Evolutionary conservation across 441 rosid species (phyloP), one percentile per base, ranked within the genome.

Genomic region (Jatropha podagrica): DNA sequence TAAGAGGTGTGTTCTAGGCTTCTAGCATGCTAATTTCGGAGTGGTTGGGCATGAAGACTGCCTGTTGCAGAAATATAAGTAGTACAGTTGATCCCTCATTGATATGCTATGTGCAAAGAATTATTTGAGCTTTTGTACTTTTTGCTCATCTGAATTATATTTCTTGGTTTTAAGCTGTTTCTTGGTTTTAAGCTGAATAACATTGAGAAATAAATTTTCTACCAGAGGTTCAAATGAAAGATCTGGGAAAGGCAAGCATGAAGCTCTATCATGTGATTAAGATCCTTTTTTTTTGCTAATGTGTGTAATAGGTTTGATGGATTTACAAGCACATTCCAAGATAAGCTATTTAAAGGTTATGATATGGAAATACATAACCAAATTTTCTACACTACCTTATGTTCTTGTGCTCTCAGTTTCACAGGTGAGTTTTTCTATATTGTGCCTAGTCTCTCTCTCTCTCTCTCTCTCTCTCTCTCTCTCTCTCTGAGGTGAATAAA

Each of bases 341-440:
- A 95, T 83, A 95, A 95, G 78, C 82, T 95, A 77, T 95, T 95
- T 67, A 95, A 88, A 84, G 99, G 99, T 69, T 93, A 95, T 69
- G 80, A 95, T 75, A 95, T 93, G 99, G 99, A 92, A 80, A 95
- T 95, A 83, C 96, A 95, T 86, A 95, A 91, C 73, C 99, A 95
- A 79, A 95, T 95, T 83, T 95, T 95, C 88, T 95, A 95, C 84
- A 95, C 99, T 37, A 86, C 99, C 41, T 76, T 86, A 75, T 92
- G 95, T 82, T 95, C 99, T 44, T 93, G 92, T 80, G 59, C 87
- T 76, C 90, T 95, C 69, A 95, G 99, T 83, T 92, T 92, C 78
- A 85, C 93, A 27, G 97, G 99, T 86, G 81, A 82, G 83, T 59
- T 68, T 64, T 74, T 62, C 68, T 62, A 17, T 42, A 70, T 61